These are phyloP conservation scores for Davidsoniella australis DNA, from an alignment of 2,329 filamentous ascomycete genomes.

Conservation along the genomic window DNA sequence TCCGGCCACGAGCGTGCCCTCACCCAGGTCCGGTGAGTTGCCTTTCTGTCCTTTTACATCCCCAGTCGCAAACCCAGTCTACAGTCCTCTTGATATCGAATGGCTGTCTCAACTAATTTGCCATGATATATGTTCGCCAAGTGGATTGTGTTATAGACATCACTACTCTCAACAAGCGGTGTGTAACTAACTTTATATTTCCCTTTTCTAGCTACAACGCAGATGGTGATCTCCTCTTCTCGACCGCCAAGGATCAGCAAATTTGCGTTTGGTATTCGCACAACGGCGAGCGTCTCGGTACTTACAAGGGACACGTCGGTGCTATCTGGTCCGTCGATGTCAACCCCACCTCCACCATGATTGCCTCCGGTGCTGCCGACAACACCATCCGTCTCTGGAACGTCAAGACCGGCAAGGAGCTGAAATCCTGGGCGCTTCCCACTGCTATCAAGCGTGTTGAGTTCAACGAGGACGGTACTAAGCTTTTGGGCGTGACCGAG, in stretches of 20 bases:
- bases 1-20: slow-evolving; percentile 93
- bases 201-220: slow-evolving; percentile 52
- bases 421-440: slow-evolving; percentile 96
- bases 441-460: slow-evolving; percentile 96
- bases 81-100: slow-evolving; percentile 10
- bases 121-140: not conserved
- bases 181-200: slow-evolving; percentile 11
- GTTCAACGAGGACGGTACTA: slow-evolving; percentile 84
- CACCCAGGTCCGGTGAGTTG: slow-evolving; percentile 70
- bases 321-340: slow-evolving; percentile 98
- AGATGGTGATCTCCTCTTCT: slow-evolving; percentile 95
- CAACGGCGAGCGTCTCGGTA: slow-evolving; percentile 94
- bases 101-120: not conserved
- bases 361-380: slow-evolving; percentile 91
- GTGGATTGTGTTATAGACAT: not conserved
- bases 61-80: not conserved
- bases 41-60: not conserved
- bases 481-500: slow-evolving; percentile 87
- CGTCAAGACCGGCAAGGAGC: slow-evolving; percentile 73
- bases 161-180: not conserved
- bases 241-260: slow-evolving; percentile 86
- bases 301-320: slow-evolving; percentile 92
- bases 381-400: slow-evolving; percentile 98
- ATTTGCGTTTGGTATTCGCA: slow-evolving; percentile 95
- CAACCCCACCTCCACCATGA: slow-evolving; percentile 76